A percentile compares a stretch with the other conserved stretches of the same genome.
These are phyloP conservation scores for Mariannaea sp. DNA, from an alignment of 2,329 filamentous ascomycete species.

Conservation along the genomic window DNA sequence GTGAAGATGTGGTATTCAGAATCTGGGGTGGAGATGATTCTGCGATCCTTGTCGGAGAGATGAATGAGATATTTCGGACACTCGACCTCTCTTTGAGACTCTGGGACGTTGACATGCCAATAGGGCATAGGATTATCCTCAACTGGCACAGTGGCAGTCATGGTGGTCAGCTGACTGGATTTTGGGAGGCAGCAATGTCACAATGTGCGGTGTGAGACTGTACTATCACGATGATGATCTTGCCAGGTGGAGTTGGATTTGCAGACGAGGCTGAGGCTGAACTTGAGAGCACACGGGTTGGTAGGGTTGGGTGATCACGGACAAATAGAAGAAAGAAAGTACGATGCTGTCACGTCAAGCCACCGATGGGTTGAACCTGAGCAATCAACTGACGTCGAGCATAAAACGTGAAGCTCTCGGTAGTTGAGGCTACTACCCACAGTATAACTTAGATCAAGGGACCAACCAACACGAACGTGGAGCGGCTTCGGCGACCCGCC, in stretches of 20 bases:
- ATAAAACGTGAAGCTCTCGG: constrained; percentile 5
- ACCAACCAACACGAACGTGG: not conserved
- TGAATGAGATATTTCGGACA: constrained; percentile 75
- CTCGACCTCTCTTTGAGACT: constrained; percentile 60
- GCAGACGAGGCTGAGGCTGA: too few relatives aligned
- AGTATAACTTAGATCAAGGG: too few relatives aligned
- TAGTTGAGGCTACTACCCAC: too few relatives aligned
- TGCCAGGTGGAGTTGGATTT: not conserved
- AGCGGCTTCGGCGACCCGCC: not conserved
- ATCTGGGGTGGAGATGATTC: constrained; percentile 74
- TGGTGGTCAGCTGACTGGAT: not conserved
- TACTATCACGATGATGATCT: not conserved
- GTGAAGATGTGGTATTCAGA: constrained; percentile 62
- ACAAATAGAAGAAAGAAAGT: not conserved
- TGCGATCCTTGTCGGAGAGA: constrained; percentile 68
- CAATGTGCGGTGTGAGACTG: not conserved
- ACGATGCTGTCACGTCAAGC: not conserved
- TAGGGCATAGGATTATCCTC: constrained; percentile 55
- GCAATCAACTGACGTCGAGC: not conserved
- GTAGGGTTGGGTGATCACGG: not conserved
- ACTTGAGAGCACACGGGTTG: not conserved
- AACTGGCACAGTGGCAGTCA: not conserved
- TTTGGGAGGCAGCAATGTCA: not conserved
- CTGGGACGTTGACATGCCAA: constrained; percentile 83
- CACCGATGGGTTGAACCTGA: not conserved